Base-by-base conservation (phyloP, 495 filamentous ascomycete species). In the Aspergillus ostianus region DNA sequence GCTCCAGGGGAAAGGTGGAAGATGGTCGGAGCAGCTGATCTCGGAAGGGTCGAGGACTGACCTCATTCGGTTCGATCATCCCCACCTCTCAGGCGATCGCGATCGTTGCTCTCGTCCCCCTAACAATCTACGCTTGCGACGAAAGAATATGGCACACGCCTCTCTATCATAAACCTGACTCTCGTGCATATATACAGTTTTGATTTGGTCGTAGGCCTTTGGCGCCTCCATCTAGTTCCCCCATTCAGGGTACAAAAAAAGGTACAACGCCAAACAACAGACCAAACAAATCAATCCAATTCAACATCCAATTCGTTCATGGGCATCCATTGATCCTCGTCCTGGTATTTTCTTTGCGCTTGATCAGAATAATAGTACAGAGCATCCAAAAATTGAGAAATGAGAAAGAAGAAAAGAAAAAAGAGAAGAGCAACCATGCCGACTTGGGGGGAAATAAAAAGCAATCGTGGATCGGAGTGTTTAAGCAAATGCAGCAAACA, bases 241-340 rank as follows among this genome's bases (percentile, higher is more conserved):
- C 49, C 59, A 21, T 51, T 59, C 51, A 62, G 58, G 57, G 19
- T 48, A 55, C 55, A 60, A 55, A 57, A 57, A 47, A 13, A 49
- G 17, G 29, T 30, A 18, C 47, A 30, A 32, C n/a, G 12, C 2
- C 23, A 26, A 26, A 32, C 30, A 32, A 32, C 30, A 46, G 6
- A 50, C 27, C 46, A 57, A 48, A 36, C 30, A 19, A 32, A 44
- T 32, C 63, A 55, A 57, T 58, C 30, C 44, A 45, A 47, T 56
- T 66, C 59, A 69, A 75, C 71, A 70, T 75, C 62, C 71, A 73
- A 70, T 61, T 73, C 69, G 55, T 72, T 72, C 70, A 69, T 69
- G 68, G 59, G 64, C 69, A 73, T 70, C 57, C 67, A 69, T 67
- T 64, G 64, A 67, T 64, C 61, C 70, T 64, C 66, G 51, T 59